Evolutionary conservation across 148 eudicot species (phyloP).

Genomic region (Vaccinium macrocarpon): DNA sequence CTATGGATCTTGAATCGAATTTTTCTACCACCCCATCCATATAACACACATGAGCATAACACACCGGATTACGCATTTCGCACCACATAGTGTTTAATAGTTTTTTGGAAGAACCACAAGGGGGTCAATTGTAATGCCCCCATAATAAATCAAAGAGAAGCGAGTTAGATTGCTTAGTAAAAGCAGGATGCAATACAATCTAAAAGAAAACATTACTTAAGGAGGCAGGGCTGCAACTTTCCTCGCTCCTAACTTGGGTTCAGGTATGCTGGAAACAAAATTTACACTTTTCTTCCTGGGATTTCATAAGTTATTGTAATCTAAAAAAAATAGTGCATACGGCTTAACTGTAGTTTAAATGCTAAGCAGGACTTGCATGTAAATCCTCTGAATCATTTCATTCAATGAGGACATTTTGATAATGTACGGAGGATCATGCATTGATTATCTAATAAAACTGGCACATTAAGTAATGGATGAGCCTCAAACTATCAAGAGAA

Average conservation of each 20-base stretch:
- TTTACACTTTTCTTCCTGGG: not conserved
- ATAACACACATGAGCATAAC: not conserved
- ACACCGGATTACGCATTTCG: not conserved
- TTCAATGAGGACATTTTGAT: not conserved
- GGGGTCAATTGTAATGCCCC: not conserved
- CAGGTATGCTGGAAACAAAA: not conserved
- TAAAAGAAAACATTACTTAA: not conserved
- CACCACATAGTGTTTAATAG: not conserved
- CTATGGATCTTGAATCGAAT: not conserved
- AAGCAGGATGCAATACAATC: not conserved
- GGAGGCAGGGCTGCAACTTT: not conserved
- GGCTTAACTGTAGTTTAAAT: not conserved
- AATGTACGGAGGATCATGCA: not conserved
- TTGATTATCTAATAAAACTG: not conserved
- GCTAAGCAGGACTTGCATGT: slow-evolving; percentile 3
- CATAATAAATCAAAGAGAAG: not conserved
- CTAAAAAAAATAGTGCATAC: not conserved
- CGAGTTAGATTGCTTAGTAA: not conserved
- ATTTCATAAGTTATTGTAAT: not conserved
- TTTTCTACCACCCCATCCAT: not conserved
- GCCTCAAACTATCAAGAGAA: not conserved
- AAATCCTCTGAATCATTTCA: not conserved
- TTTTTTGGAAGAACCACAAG: not conserved
- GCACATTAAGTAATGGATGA: not conserved
- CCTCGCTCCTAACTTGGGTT: not conserved